phyloP scores from a whole-genome alignment of 805 yeast genomes.

The Yarrowia deformans region DNA sequence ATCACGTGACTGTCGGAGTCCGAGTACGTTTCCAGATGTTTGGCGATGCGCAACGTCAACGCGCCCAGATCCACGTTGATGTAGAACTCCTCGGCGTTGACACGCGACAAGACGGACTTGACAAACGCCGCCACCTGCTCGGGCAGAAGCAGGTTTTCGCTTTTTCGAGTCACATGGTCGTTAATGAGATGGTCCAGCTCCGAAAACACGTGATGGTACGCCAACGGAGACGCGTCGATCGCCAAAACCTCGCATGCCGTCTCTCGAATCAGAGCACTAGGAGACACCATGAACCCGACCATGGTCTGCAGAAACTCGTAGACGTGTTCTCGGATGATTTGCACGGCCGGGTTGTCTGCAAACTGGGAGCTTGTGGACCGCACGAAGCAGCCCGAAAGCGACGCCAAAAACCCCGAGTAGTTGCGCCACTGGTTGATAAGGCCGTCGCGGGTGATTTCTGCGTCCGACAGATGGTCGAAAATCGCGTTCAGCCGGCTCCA shows the following conservation, averaged over 20 bases:
- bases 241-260: constrained; percentile 75
- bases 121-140: constrained; percentile 44
- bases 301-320: constrained; percentile 47
- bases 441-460: constrained; percentile 37
- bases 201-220: constrained; percentile 57
- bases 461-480: constrained; percentile 44
- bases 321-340: constrained; percentile 63
- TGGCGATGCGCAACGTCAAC: constrained; percentile 43
- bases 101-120: constrained; percentile 43
- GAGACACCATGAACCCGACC: constrained; percentile 51
- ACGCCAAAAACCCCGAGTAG: constrained; percentile 75
- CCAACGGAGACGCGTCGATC: constrained; percentile 68
- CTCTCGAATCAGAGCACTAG: constrained; percentile 65
- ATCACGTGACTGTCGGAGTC: constrained; percentile 39
- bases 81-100: constrained; percentile 45
- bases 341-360: constrained; percentile 35
- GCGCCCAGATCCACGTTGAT: constrained; percentile 45
- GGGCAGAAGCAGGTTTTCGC: constrained; percentile 19
- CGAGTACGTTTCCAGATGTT: constrained; percentile 41
- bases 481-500: constrained; percentile 53
- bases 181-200: constrained; percentile 51
- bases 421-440: constrained; percentile 59
- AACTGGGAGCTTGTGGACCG: constrained; percentile 40
- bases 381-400: constrained; percentile 53
- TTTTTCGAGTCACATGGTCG: constrained; percentile 22